Evolutionary conservation across 805 yeast genomes (phyloP).

Genomic region (Candida hispaniensis): DNA sequence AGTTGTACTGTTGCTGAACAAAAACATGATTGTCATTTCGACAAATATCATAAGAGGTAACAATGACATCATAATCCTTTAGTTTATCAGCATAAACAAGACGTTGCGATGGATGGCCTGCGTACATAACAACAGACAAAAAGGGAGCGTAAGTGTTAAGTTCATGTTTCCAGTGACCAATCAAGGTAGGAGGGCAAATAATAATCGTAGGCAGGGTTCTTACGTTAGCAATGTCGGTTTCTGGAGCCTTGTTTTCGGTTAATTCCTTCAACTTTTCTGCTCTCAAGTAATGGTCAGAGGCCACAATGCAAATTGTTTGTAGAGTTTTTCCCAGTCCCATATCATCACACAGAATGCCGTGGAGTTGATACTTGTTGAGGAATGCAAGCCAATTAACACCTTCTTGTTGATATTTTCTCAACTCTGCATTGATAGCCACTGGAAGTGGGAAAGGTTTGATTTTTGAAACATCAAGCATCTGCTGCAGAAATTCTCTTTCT

Average conservation of each 20-base stretch:
- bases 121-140: constrained; percentile 71
- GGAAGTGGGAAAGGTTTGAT: constrained; percentile 83
- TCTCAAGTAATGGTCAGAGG: constrained; percentile 88
- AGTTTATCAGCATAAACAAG: constrained; percentile 44
- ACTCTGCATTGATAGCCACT: constrained; percentile 81
- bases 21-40: constrained; percentile 75
- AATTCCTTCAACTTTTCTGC: constrained; percentile 45
- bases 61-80: constrained; percentile 62
- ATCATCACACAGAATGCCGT: constrained; percentile 97
- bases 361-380: constrained; percentile 85
- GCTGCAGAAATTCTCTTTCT: constrained; percentile 88
- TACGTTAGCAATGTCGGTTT: constrained; percentile 41
- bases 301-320: constrained; percentile 92
- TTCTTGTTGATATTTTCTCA: constrained; percentile 93
- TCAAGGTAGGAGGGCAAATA: constrained; percentile 92
- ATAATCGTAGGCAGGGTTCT: constrained; percentile 74
- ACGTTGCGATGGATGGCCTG: constrained; percentile 81
- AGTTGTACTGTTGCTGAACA: constrained; percentile 59
- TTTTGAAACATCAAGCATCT: constrained; percentile 95
- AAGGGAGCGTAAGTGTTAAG: constrained; percentile 82
- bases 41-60: constrained; percentile 93
- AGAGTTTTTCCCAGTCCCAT: constrained; percentile 98
- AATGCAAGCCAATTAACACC: constrained; percentile 98
- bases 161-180: constrained; percentile 99
- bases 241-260: constrained; percentile 6